Evolutionary conservation across 2,329 filamentous ascomycete genomes (phyloP).

Genomic region (Apiospora marii): DNA sequence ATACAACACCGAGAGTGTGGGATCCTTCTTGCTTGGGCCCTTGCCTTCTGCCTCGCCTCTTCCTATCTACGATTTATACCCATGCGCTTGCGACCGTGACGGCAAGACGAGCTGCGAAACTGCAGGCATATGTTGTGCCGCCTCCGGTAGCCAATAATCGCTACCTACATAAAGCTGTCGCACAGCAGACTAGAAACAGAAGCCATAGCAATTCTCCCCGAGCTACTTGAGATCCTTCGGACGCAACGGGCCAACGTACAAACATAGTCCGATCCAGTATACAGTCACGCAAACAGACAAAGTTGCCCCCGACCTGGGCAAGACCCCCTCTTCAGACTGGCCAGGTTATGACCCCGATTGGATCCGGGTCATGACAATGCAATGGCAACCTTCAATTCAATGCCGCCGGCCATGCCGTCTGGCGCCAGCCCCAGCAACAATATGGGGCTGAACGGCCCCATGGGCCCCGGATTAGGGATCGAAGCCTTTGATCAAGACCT

Average conservation of each 20-base stretch:
- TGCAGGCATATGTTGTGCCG: background rate
- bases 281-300: background rate
- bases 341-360: slow-evolving; percentile 2
- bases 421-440: slow-evolving; percentile 53
- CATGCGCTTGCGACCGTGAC: background rate
- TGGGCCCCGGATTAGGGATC: slow-evolving; percentile 48
- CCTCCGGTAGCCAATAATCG: background rate
- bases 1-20: background rate
- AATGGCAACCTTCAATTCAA: slow-evolving; percentile 67
- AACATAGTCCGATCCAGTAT: background rate
- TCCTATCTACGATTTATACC: background rate
- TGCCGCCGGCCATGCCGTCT: slow-evolving; percentile 56
- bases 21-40: slow-evolving; percentile 1
- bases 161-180: background rate
- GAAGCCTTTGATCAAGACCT: slow-evolving; percentile 62
- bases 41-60: background rate
- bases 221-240: background rate
- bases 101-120: background rate
- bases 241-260: background rate
- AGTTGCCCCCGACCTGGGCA: background rate
- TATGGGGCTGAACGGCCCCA: slow-evolving; percentile 49
- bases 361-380: slow-evolving; percentile 50
- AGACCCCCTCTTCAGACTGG: background rate
- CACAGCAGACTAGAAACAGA: background rate
- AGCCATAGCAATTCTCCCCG: background rate